These are phyloP conservation scores for Fomitopsis palustris DNA, from an alignment of 1,284 basidiomycete genomes.

Conservation along the genomic window DNA sequence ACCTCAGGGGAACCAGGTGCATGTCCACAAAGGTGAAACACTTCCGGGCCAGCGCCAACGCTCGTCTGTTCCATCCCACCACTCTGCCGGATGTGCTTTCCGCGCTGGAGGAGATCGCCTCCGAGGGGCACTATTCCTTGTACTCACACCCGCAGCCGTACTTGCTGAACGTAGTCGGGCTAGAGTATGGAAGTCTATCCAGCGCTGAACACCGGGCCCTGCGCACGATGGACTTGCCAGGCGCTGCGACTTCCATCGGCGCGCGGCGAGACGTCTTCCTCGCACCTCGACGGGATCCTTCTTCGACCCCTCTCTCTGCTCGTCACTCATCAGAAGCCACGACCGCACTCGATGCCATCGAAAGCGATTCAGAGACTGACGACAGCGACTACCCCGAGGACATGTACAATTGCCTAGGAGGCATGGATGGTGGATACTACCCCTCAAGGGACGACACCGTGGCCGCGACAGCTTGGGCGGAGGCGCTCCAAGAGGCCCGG, in stretches of 20 bases:
- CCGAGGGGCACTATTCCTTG: slow-evolving; percentile 6
- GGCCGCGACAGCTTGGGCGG: background rate
- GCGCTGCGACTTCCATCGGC: background rate
- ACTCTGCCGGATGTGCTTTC: slow-evolving; percentile 10
- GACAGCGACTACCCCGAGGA: background rate
- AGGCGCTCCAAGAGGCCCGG: background rate
- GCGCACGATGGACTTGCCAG: slow-evolving; percentile 8
- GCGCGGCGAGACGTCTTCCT: background rate
- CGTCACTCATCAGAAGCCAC: background rate
- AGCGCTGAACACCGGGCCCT: background rate
- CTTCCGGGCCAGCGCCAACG: slow-evolving; percentile 19
- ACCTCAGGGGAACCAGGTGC: slow-evolving; percentile 51
- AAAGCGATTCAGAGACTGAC: too few species aligned
- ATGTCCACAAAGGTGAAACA: slow-evolving; percentile 12
- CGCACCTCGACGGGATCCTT: background rate
- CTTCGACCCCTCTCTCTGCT: too few species aligned
- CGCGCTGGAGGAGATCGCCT: slow-evolving; percentile 29
- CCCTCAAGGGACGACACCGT: background rate
- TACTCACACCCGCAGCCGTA: slow-evolving; percentile 22
- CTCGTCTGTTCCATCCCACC: slow-evolving; percentile 22
- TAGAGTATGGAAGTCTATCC: slow-evolving; percentile 10
- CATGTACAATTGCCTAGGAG: background rate
- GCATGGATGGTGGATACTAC: too few species aligned
- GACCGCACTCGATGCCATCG: background rate
- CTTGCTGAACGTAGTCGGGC: slow-evolving; percentile 17